Percentiles rank a stretch among this genome's conserved stretches.
phyloP scores from a whole-genome alignment of 495 filamentous ascomycete species.

The Penicillium lagena region DNA sequence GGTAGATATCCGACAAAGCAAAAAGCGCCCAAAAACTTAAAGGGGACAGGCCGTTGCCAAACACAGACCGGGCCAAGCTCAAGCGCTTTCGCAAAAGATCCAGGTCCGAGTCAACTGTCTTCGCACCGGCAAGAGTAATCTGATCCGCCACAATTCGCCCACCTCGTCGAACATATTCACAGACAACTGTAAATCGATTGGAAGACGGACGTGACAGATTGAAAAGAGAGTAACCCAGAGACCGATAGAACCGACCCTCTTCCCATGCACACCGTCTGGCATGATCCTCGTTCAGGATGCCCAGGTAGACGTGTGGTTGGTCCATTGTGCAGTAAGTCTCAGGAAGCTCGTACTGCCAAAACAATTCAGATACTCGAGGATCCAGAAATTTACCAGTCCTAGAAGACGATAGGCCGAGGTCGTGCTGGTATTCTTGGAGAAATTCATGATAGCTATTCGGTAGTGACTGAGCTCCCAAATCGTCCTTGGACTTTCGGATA shows the following conservation, averaged over 20 bases:
- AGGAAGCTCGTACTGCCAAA: constrained; percentile 24
- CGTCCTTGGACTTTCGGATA: constrained; percentile 20
- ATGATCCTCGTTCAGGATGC: constrained; percentile 52
- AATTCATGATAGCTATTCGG: constrained; percentile 33
- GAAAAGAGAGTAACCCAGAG: constrained; percentile 53
- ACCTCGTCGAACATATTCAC: constrained; percentile 44
- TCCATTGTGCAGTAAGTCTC: constrained; percentile 4
- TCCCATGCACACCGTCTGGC: constrained; percentile 58
- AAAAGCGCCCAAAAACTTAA: constrained; percentile 30
- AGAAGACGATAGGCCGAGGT: not conserved
- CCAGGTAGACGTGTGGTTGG: constrained; percentile 47
- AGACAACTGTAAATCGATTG: constrained; percentile 15
- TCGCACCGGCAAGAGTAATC: constrained; percentile 14
- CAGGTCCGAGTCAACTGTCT: constrained; percentile 10
- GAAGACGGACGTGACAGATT: constrained; percentile 26
- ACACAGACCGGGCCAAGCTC: constrained; percentile 5
- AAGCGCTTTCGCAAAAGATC: constrained; percentile 10
- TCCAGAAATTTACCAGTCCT: constrained; percentile 13
- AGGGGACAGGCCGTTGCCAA: constrained; percentile 1
- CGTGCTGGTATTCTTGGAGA: constrained; percentile 32
- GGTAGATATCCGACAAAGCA: constrained; percentile 26
- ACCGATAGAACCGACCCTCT: constrained; percentile 43
- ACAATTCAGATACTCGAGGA: constrained; percentile 29
- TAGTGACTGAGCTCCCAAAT: constrained; percentile 1
- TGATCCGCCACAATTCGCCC: constrained; percentile 26